Evolutionary conservation across 2,329 filamentous ascomycete species (phyloP), one percentile per base, ranked within the genome.

Genomic region (Lachnum nothofagi): DNA sequence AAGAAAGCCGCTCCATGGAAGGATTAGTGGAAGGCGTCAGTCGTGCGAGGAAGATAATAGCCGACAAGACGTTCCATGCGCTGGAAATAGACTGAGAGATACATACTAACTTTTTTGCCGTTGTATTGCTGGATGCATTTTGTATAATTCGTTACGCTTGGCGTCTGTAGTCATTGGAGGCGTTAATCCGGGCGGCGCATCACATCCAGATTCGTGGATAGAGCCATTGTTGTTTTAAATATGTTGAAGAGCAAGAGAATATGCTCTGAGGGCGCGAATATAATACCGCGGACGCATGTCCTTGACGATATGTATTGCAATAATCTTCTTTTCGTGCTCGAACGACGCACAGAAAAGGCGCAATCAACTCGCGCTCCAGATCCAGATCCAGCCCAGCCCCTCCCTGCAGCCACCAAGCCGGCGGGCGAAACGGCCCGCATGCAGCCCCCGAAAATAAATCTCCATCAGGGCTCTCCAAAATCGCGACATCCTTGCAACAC

Each of bases 1-100:
- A 61, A n/a, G 58, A 64, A 7, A 59, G 55, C 41, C 54, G 52
- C 9, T 58, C 53, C 25, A 63, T 63, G 54, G 56, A 60, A 51
- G 49, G 50, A 22, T 53, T 62, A 16, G 34, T 62, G 14, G 53
- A 59, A 42, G 49, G 52, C 9, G 46, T 63, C 9, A 52, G 51
- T 33, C 44, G 52, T 31, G 53, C 54, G 8, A 42, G 58, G 16
- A 58, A 51, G 39, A 47, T 49, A 5, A 60, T 61, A 25, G 31
- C 54, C 29, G 56, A 60, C 27, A 51, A 47, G 47, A 55, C 58
- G 10, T 53, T 52, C 41, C 25, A 44, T 39, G 49, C 49, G 22
- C 39, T 61, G 44, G 49, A 52, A 20, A 34, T 6, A 42, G 39
- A 49, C 24, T 9, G 35, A 14, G 17, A 23, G n/a, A n/a, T n/a